Conservation (phyloP, 768 basidiomycete genomes). For the Nevesoporus exiguus region DNA sequence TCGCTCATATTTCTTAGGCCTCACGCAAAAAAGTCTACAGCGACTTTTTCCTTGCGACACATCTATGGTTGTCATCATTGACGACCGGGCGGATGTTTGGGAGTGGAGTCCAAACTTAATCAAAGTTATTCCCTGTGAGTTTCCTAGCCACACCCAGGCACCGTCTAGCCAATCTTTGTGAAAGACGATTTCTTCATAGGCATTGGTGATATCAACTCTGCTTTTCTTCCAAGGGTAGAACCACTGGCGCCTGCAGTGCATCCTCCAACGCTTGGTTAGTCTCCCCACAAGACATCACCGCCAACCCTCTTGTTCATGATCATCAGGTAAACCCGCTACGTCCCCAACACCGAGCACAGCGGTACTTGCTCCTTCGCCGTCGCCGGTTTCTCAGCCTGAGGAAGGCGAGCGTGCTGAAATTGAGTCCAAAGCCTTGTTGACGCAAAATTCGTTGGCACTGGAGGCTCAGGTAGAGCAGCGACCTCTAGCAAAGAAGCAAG, state of each 20-base stretch:
- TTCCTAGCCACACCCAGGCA: not conserved
- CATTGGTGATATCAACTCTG: conserved; percentile 96
- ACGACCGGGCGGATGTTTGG: conserved; percentile 98
- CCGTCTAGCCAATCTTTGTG: conserved; percentile 1
- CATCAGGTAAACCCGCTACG: conserved; percentile 19
- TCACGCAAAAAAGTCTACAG: conserved; percentile 89
- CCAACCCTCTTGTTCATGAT: conserved; percentile 6
- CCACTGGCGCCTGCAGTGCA: conserved; percentile 34
- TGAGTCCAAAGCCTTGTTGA: conserved; percentile 54
- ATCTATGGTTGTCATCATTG: conserved; percentile 98
- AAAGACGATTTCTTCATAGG: conserved; percentile 97
- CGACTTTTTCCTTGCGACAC: conserved; percentile 95
- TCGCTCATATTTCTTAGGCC: conserved; percentile 45
- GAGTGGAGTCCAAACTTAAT: conserved; percentile 95
- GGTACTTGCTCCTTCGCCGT: conserved; percentile 7
- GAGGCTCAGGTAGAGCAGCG: conserved; percentile 85
- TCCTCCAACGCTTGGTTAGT: conserved; percentile 24
- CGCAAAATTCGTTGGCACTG: conserved; percentile 68
- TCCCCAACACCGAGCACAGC: conserved; percentile 19
- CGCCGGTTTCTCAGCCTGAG: conserved; percentile 27
- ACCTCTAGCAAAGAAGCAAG: conserved; percentile 85
- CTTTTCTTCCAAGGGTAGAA: conserved; percentile 82
- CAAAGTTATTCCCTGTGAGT: conserved; percentile 92
- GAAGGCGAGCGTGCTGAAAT: conserved; percentile 45
- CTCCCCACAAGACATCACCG: not conserved